Evolutionary conservation across 1,284 basidiomycete species (phyloP), one percentile per base, ranked within the genome.

Genomic region (Exobasidium cylindrosporum): DNA sequence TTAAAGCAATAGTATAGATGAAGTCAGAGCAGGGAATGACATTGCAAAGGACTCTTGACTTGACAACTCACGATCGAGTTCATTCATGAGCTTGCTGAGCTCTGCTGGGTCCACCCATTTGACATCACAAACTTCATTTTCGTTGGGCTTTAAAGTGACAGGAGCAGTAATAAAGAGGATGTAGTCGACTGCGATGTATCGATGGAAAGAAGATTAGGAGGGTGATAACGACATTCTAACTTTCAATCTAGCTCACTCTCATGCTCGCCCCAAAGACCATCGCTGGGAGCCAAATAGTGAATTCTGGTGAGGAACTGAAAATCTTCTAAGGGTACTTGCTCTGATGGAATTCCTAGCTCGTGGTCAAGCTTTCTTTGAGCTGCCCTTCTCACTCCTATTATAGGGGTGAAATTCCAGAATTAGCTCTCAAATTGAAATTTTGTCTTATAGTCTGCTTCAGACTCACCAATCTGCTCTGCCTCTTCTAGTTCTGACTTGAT

Each of bases 251-350:
- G 82, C 86, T 69, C 76, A 93, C 95, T 89, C 87, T 99, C 96
- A 77, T 99, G 96, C 81, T 99, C 96, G 58, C 96, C 96, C 96
- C 96, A 98, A 70, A 89, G 83, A 4, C 91, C 94, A 81, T 90
- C 58, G 24, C 90, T 92, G 1, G 96, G 93, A 0, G 96, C 96
- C 53, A 98, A 86, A 81, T 99, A 99, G 83, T 98, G 96, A 78
- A 99, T 98, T 65, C 90, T 85, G 17, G 95, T 96, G 56, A 99
- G 84, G 81, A 94, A 99, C 74, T 94, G 91, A 82, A 97, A 97
- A 62, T 90, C 82, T 62, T 95, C 90, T 46, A 91, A 81, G 0
- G 90, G 88, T 76, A 93, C 88, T 61, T 82, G 83, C 2, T 70
- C 68, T 52, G 79, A 83, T 1, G 92, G 91, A 71, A 98, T 97